Conservation (phyloP, 1,284 basidiomycete species). For the Rhodotorula sp. region DNA sequence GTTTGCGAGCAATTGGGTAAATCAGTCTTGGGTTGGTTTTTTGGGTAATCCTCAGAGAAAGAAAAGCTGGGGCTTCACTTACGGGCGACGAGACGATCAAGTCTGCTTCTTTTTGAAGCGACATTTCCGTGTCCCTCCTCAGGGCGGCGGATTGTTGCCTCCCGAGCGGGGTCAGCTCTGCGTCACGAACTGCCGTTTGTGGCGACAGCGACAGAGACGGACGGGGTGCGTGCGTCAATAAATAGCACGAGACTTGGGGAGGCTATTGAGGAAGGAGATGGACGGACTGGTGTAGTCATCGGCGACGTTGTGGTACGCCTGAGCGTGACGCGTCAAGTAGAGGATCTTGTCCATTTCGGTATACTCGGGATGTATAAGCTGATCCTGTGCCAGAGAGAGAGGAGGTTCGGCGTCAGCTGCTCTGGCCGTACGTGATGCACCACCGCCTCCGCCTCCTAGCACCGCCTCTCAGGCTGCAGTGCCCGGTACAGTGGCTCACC, state of each 20-base stretch:
- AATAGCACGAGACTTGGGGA: not conserved
- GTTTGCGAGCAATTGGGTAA: too few species aligned
- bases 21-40: too few species aligned
- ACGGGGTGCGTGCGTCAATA: too few species aligned
- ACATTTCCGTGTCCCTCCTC: conserved; percentile 45
- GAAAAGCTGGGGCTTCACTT: not conserved
- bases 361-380: too few species aligned
- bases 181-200: conserved; percentile 46
- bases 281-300: conserved; percentile 49
- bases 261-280: not conserved
- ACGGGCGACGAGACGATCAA: conserved; percentile 50
- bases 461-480: too few species aligned
- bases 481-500: too few species aligned
- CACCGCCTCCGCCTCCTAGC: too few species aligned
- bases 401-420: too few species aligned
- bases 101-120: conserved; percentile 47
- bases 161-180: conserved; percentile 48
- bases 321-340: conserved; percentile 50
- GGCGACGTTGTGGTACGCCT: conserved; percentile 47
- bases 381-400: not conserved
- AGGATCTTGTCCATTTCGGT: conserved; percentile 43
- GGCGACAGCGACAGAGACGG: not conserved
- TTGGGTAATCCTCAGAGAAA: too few species aligned
- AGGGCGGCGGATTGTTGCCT: conserved; percentile 46
- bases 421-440: too few species aligned